Evolutionary conservation across 768 basidiomycete genomes (phyloP).

Genomic region (Dentipellis fragilis): DNA sequence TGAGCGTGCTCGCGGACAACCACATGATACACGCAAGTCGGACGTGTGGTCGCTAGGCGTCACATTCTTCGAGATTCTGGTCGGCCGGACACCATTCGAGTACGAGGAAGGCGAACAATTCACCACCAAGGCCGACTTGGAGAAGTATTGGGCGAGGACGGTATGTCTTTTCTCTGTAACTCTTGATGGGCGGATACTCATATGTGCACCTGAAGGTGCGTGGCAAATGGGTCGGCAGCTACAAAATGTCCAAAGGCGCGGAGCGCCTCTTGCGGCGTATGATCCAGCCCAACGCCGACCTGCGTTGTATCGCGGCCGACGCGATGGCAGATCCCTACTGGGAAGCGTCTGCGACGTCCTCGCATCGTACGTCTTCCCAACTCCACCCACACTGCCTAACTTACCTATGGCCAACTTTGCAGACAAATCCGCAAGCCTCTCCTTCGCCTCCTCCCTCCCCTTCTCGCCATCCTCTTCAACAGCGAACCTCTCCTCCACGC

Average conservation of each 20-base stretch:
- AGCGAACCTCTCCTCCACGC: no score
- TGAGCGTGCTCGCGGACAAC: constrained; percentile 77
- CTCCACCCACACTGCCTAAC: background rate
- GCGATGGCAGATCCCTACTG: constrained; percentile 64
- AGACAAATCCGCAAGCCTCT: constrained; percentile 25
- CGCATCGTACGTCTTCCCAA: constrained; percentile 34
- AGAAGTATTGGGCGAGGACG: constrained; percentile 81
- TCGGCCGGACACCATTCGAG: constrained; percentile 90
- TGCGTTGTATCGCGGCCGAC: constrained; percentile 60
- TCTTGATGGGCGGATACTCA: background rate
- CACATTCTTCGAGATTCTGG: constrained; percentile 90
- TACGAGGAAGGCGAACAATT: constrained; percentile 71
- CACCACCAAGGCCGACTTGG: constrained; percentile 67
- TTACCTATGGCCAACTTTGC: background rate
- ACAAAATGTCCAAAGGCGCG: constrained; percentile 54
- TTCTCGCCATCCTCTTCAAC: no score
- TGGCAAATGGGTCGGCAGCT: constrained; percentile 82
- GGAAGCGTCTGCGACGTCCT: constrained; percentile 26
- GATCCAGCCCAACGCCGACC: constrained; percentile 74
- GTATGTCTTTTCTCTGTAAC: constrained; percentile 26
- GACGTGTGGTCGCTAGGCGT: constrained; percentile 82
- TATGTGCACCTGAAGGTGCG: constrained; percentile 33
- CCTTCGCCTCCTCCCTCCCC: constrained; percentile 4
- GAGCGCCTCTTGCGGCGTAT: constrained; percentile 68
- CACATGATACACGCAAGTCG: constrained; percentile 90